Percentiles rank a stretch among this genome's conserved stretches.
phyloP scores from a whole-genome alignment of 495 filamentous ascomycete genomes.

The Annulohypoxylon maeteangense region DNA sequence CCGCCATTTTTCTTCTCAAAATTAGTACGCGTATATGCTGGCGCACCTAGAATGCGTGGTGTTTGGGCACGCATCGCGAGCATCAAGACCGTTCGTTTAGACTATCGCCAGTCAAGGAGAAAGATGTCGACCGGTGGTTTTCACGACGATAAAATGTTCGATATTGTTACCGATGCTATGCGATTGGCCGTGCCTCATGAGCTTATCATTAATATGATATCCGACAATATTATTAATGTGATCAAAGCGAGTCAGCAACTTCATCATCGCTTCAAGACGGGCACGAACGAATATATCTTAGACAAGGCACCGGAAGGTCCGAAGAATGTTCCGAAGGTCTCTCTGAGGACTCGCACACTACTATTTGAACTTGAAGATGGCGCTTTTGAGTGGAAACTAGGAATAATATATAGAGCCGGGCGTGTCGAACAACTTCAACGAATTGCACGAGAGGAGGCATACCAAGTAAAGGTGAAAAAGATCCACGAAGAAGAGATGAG shows the following conservation, averaged over 20 bases:
- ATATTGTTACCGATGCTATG: constrained; percentile 85
- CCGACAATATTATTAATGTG: constrained; percentile 91
- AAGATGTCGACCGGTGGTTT: constrained; percentile 69
- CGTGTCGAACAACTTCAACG: constrained; percentile 89
- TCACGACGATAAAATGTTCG: constrained; percentile 82
- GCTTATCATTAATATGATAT: constrained; percentile 86
- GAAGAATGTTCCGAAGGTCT: constrained; percentile 85
- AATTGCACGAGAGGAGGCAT: constrained; percentile 89
- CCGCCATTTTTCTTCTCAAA: constrained; percentile 80
- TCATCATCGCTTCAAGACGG: constrained; percentile 87
- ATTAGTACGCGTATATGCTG: constrained; percentile 83
- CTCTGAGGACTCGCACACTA: constrained; percentile 80
- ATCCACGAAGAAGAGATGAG: constrained; percentile 72
- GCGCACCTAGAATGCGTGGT: constrained; percentile 79
- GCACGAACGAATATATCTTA: constrained; percentile 85
- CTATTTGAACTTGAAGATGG: constrained; percentile 95
- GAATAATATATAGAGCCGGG: constrained; percentile 88
- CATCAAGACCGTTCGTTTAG: constrained; percentile 80
- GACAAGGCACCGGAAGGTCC: constrained; percentile 84
- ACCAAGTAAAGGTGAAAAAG: constrained; percentile 84
- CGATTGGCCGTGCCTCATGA: constrained; percentile 93
- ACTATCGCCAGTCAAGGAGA: constrained; percentile 78
- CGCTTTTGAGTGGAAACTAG: constrained; percentile 96
- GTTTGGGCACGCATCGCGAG: constrained; percentile 88
- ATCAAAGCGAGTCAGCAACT: constrained; percentile 89